Evolutionary conservation across 139 green algal species (phyloP), one percentile per base, ranked within the genome.

Genomic region (Picocystis salinarum): DNA sequence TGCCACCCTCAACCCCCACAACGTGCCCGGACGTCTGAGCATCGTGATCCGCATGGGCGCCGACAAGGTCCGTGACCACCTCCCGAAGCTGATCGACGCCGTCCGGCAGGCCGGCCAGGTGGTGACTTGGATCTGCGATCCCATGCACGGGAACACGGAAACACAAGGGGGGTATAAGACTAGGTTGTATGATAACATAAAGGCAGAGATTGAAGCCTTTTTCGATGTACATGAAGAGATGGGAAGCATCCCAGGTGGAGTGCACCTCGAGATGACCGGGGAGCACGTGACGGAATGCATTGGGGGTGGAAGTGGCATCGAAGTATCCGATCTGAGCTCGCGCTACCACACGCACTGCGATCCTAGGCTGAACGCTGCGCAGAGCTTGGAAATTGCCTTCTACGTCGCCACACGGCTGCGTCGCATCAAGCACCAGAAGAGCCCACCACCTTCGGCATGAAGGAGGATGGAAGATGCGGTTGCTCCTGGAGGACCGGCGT

Each of bases 271-370:
- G 62, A 99, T 99, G 89, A 99, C 89, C 22, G 79, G 76, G 13
- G 73, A 90, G 56, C 73, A 91, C 40, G 79, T 91, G 30, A 96
- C 85, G 1, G 89, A 99, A 74, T 99, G 89, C 76, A 75, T 93
- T 13, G 89, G 89, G 22, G 89, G 89, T 17, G 85, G 40, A 25
- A 56, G 44, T 20, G 17, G 46, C 27, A 49, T 73, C 20, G 5
- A n/a, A 28, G 48, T 71, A 17, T 36, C 37, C 6, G 67, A 99
- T 66, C 70, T 99, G 11, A 63, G 73, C 45, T 69, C 52, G 9
- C 74, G 83, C 59, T 99, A 99, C 73, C 79, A 94, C 73, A 97
- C 89, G n/a, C 83, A 97, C 69, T 99, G 89, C 70, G 89, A 99
- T 67, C 89, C 89, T 13, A 78, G 89, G 33, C 72, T 99, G 10